Evolutionary conservation across 352 stramenopile species (phyloP), one percentile per base, ranked within the genome.

Genomic region (Peronospora belbahrii): DNA sequence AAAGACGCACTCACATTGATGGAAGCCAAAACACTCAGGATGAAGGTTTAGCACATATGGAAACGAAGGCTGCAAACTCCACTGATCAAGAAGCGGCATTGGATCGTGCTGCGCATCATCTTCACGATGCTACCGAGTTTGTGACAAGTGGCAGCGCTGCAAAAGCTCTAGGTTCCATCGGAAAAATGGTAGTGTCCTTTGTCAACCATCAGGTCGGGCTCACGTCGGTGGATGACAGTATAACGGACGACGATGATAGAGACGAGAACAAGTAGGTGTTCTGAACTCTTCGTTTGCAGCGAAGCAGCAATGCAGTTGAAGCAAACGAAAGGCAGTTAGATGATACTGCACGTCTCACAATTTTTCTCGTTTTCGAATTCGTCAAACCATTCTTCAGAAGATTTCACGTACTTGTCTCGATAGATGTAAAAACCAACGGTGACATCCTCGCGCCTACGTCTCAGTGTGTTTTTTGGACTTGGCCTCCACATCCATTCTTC

Each of bases 361-460:
- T 17, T 36, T 48, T 42, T 34, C 14, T 14, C n/a, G 6, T 24
- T 14, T 33, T 11, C 11, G 8, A 32, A 1, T 27, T 27, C 9
- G 8, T 9, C 2, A 28, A 28, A 28, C 24, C 24, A n/a, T n/a
- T 28, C 11, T 9, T 10, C 6, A 6, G 23, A 27, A 27, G 23
- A 7, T 10, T 27, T 10, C 11, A 2, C 11, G 24, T 28, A 10
- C 45, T 46, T 49, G 52, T 57, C 42, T 25, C 50, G 42, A 18
- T 48, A 44, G 39, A 38, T 33, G 8, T 42, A 11, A 22, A 17
- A 22, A 19, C 30, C 19, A 50, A 52, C 39, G 19, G 43, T 47
- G 22, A 11, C 20, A 35, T 59, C 31, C 32, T 50, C 15, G 9
- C 43, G 49, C 9, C 49, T 48, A 55, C 55, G 55, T 63, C 55